Conservation (phyloP, 768 basidiomycete species). For the Leccinum arenicola region DNA sequence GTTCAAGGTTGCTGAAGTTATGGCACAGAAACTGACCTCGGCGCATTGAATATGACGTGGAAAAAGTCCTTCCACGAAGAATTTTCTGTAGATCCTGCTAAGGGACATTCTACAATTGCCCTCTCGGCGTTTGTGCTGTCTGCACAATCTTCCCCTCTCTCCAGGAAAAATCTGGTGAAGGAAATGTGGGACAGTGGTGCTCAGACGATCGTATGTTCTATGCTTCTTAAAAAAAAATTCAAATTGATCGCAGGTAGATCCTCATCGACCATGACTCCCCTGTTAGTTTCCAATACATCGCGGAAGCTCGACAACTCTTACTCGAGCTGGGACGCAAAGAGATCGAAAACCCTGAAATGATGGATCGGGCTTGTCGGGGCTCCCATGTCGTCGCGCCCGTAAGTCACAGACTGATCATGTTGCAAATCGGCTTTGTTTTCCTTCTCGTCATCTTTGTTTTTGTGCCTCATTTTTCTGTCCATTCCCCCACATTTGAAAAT, state of each 20-base stretch:
- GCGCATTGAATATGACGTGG: slow-evolving; percentile 48
- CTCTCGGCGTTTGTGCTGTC: slow-evolving; percentile 85
- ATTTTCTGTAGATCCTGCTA: slow-evolving; percentile 37
- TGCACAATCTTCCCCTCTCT: slow-evolving; percentile 58
- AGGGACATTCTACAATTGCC: slow-evolving; percentile 58
- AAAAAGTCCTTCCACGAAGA: slow-evolving; percentile 54
- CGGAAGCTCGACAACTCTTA: slow-evolving; percentile 74
- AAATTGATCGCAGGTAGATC: slow-evolving; percentile 45
- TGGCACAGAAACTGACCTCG: slow-evolving; percentile 46
- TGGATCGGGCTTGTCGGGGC: slow-evolving; percentile 43
- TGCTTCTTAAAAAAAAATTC: background rate
- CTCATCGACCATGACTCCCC: slow-evolving; percentile 82
- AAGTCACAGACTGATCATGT: slow-evolving; percentile 28
- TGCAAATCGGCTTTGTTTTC: background rate
- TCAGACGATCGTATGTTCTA: slow-evolving; percentile 59
- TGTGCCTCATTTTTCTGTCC: slow-evolving; percentile 1
- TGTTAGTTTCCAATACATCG: slow-evolving; percentile 72
- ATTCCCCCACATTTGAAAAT: slow-evolving; percentile 20
- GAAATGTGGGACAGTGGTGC: slow-evolving; percentile 94
- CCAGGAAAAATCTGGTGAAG: slow-evolving; percentile 65
- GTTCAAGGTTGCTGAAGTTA: slow-evolving; percentile 12
- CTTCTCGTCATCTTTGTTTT: background rate
- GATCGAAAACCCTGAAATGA: slow-evolving; percentile 42
- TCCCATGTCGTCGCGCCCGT: slow-evolving; percentile 90
- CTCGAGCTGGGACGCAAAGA: slow-evolving; percentile 62